These are phyloP conservation scores for Tephrocybe sp. DNA, from an alignment of 768 basidiomycete species.

Conservation along the genomic window DNA sequence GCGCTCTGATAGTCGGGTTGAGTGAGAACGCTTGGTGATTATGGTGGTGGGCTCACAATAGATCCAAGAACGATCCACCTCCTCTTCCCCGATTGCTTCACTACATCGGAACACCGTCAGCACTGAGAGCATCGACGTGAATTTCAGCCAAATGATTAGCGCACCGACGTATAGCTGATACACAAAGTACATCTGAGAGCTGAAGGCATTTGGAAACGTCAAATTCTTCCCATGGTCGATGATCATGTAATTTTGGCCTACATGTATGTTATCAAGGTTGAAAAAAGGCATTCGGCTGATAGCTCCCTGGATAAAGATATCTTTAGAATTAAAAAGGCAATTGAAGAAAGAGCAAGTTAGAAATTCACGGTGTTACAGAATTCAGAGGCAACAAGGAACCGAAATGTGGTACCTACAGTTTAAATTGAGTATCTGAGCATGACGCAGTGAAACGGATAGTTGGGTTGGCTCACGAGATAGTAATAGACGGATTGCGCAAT, in stretches of 20 bases:
- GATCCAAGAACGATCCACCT: constrained; percentile 25
- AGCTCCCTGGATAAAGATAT: constrained; percentile 25
- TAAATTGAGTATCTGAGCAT: background rate
- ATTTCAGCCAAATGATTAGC: background rate
- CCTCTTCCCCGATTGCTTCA: constrained; percentile 22
- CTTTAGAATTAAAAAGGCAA: background rate
- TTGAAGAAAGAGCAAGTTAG: background rate
- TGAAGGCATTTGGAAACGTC: constrained; percentile 11
- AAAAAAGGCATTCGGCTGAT: constrained; percentile 40
- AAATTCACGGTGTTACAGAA: constrained; percentile 36
- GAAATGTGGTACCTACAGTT: constrained; percentile 46
- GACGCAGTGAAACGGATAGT: background rate
- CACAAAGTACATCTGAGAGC: constrained; percentile 44
- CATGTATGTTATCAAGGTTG: constrained; percentile 43
- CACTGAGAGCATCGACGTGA: background rate
- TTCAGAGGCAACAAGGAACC: constrained; percentile 36
- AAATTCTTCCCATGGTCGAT: background rate
- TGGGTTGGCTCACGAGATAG: constrained; percentile 35
- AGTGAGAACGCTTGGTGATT: too few relatives aligned
- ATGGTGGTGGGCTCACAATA: constrained; percentile 21
- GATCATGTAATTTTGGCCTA: too few relatives aligned
- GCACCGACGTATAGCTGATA: constrained; percentile 36
- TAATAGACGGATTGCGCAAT: constrained; percentile 44
- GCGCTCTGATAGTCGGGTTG: constrained; percentile 13
- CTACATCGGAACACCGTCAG: constrained; percentile 11